Conservation (phyloP, 2,329 filamentous ascomycete species). For the Xylaria multiplex region DNA sequence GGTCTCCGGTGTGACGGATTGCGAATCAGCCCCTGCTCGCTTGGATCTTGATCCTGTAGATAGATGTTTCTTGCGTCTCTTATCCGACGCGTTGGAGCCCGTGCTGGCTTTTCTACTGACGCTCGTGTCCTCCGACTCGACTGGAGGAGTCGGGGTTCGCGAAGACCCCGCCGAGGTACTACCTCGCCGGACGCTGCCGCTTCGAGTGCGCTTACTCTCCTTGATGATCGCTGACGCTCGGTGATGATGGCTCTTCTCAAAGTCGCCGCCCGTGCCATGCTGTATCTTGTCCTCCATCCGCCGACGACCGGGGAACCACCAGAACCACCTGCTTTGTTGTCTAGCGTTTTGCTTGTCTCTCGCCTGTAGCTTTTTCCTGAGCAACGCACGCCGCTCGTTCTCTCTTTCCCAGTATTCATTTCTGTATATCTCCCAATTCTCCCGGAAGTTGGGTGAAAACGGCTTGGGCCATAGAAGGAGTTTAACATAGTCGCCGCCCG, state of each 20-base stretch:
- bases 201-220: slow-evolving; percentile 61
- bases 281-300: slow-evolving; percentile 52
- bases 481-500: slow-evolving; percentile 91
- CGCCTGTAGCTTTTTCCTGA: slow-evolving; percentile 75
- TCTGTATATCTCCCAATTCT: slow-evolving; percentile 96
- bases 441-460: slow-evolving; percentile 91
- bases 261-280: slow-evolving; percentile 28
- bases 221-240: slow-evolving; percentile 57
- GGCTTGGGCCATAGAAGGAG: slow-evolving; percentile 91
- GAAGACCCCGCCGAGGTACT: slow-evolving; percentile 62
- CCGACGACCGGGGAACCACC: slow-evolving; percentile 85
- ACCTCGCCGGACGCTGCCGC: slow-evolving; percentile 62
- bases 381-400: slow-evolving; percentile 83
- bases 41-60: slow-evolving; percentile 55
- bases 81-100: slow-evolving; percentile 59
- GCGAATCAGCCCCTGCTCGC: slow-evolving; percentile 58
- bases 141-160: slow-evolving; percentile 60
- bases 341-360: slow-evolving; percentile 74
- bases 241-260: slow-evolving; percentile 54
- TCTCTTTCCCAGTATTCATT: slow-evolving; percentile 97
- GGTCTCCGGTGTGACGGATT: slow-evolving; percentile 65
- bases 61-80: slow-evolving; percentile 62
- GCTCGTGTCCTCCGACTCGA: slow-evolving; percentile 55
- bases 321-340: slow-evolving; percentile 77
- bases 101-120: slow-evolving; percentile 59